phyloP scores from a whole-genome alignment of 768 basidiomycete genomes.

The Serendipita vermifera region DNA sequence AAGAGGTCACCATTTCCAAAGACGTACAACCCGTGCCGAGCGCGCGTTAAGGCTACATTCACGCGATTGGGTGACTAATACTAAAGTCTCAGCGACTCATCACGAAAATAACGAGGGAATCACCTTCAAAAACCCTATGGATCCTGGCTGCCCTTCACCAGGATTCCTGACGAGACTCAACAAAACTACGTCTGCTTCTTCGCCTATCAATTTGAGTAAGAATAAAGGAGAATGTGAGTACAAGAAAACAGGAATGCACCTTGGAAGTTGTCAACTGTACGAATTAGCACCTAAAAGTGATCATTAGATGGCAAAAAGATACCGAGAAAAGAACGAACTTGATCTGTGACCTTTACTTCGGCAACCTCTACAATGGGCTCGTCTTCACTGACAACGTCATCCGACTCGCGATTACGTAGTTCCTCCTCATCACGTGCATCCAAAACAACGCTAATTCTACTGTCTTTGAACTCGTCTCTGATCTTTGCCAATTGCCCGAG shows the following conservation, averaged over 20 bases:
- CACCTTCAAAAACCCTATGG: slow-evolving; percentile 67
- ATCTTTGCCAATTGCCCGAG: slow-evolving; percentile 38
- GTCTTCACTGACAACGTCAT: slow-evolving; percentile 22
- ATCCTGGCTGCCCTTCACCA: slow-evolving; percentile 26
- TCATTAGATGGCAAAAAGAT: slow-evolving; percentile 18
- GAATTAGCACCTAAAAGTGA: slow-evolving; percentile 41
- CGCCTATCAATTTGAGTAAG: slow-evolving; percentile 12
- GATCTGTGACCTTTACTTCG: neutral
- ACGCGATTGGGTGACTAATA: slow-evolving; percentile 24
- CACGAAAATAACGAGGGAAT: slow-evolving; percentile 9
- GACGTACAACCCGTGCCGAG: slow-evolving; percentile 59
- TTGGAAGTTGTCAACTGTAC: slow-evolving; percentile 70
- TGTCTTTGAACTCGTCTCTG: slow-evolving; percentile 28
- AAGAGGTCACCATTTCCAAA: slow-evolving; percentile 53
- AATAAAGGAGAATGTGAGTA: too few species aligned
- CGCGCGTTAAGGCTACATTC: slow-evolving; percentile 57
- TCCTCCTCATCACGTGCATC: slow-evolving; percentile 55
- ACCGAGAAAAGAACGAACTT: slow-evolving; percentile 32
- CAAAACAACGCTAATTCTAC: slow-evolving; percentile 46
- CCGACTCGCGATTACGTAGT: slow-evolving; percentile 37
- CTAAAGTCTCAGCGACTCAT: neutral
- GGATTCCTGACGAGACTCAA: slow-evolving; percentile 62
- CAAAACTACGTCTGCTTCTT: slow-evolving; percentile 45
- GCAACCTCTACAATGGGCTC: neutral
- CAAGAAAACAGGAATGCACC: too few species aligned